Percentiles rank a stretch among this genome's conserved stretches.
Evolutionary conservation across 2,329 filamentous ascomycete genomes (phyloP).

Genomic region (Chaetomium strumarium): DNA sequence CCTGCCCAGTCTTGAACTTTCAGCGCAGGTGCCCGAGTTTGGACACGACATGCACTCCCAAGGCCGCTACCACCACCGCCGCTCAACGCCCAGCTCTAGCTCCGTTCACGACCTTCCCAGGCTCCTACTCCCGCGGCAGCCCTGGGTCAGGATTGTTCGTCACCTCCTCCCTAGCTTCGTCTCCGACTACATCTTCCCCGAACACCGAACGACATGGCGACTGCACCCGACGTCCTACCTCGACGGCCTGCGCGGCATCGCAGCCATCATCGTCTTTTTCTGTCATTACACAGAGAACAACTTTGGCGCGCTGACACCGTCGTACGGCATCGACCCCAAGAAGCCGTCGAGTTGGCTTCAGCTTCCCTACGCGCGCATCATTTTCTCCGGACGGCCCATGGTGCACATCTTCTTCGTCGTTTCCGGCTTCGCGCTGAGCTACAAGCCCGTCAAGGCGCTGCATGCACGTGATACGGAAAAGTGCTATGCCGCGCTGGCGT

Average conservation of each 20-base stretch:
- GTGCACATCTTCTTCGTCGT: constrained; percentile 49
- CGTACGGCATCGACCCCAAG: constrained; percentile 34
- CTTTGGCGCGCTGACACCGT: constrained; percentile 29
- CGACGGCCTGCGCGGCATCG: constrained; percentile 45
- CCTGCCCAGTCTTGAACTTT: no score
- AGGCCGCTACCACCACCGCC: background rate
- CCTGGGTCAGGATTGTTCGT: constrained; percentile 15
- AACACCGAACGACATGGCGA: constrained; percentile 25
- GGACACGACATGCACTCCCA: no score
- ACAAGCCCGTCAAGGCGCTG: constrained; percentile 38
- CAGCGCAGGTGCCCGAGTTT: no score
- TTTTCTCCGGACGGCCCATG: constrained; percentile 42
- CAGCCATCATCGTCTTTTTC: constrained; percentile 43
- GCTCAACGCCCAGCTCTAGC: constrained; percentile 4
- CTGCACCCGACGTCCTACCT: constrained; percentile 42
- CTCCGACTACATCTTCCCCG: constrained; percentile 29
- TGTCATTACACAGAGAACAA: constrained; percentile 42
- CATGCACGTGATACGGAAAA: constrained; percentile 34
- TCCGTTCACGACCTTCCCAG: background rate
- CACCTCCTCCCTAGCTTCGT: constrained; percentile 32
- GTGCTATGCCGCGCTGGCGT: constrained; percentile 37
- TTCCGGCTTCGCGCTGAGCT: constrained; percentile 43
- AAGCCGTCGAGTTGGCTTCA: constrained; percentile 34
- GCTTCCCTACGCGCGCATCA: constrained; percentile 39
- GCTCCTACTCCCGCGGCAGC: background rate